Evolutionary conservation across 2,329 filamentous ascomycete species (phyloP).

Genomic region (Fusarium siculi): DNA sequence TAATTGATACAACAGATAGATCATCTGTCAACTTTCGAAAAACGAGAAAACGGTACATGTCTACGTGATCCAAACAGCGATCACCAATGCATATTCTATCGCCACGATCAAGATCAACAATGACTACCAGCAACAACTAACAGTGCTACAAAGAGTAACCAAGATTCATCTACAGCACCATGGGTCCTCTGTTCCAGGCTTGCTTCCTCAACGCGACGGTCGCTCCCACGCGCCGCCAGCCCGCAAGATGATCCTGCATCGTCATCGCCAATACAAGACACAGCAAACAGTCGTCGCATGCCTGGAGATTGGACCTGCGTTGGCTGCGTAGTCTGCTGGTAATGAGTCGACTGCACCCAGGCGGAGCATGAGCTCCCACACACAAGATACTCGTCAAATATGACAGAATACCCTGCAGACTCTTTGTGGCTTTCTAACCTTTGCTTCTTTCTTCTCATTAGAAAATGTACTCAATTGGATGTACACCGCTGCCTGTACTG

Average conservation of each 20-base stretch:
- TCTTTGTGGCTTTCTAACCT: neutral
- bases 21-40: neutral
- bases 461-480: neutral
- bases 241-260: conserved; percentile 16
- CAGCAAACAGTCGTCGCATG: conserved; percentile 27
- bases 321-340: conserved; percentile 30
- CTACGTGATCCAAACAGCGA: conserved; percentile 3
- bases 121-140: conserved; percentile 1
- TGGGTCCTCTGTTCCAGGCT: neutral
- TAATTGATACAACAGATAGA: conserved; percentile 3
- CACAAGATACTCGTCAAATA: conserved; percentile 37
- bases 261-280: conserved; percentile 39
- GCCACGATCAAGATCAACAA: conserved; percentile 20
- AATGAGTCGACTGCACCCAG: conserved; percentile 32
- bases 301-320: conserved; percentile 9
- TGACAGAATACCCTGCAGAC: conserved; percentile 1
- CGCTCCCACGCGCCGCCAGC: conserved; percentile 13
- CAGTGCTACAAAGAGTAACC: neutral
- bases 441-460: conserved; percentile 10
- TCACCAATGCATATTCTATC: conserved; percentile 3
- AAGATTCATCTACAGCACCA: conserved; percentile 1
- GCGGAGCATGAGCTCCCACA: conserved; percentile 35
- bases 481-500: conserved; percentile 25
- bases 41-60: conserved; percentile 4
- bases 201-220: conserved; percentile 1